Evolutionary conservation across 1,139 yeast genomes (phyloP).

Genomic region (Wickerhamomyces sp.): DNA sequence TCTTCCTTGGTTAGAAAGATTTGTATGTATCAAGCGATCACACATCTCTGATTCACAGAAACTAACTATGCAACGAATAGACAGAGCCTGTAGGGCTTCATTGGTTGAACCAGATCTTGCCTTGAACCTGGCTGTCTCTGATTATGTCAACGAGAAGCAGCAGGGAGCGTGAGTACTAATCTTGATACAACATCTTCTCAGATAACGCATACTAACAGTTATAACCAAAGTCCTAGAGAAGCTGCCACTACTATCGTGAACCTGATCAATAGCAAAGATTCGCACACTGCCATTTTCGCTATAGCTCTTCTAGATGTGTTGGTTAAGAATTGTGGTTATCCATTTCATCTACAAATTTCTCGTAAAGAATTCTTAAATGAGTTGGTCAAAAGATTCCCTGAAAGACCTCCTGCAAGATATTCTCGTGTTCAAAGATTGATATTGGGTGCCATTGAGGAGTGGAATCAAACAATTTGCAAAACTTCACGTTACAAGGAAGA

Average conservation of each 20-base stretch:
- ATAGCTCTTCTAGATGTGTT: slow-evolving; percentile 68
- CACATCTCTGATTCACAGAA: too few species aligned
- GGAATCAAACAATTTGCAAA: slow-evolving; percentile 94
- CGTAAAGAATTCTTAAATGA: slow-evolving; percentile 93
- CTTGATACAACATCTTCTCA: too few species aligned
- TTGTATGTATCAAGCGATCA: slow-evolving; percentile 12
- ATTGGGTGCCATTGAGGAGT: slow-evolving; percentile 89
- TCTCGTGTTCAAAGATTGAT: slow-evolving; percentile 79
- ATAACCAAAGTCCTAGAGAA: slow-evolving; percentile 57
- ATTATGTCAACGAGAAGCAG: slow-evolving; percentile 86
- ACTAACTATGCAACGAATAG: slow-evolving; percentile 25
- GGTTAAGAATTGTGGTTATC: slow-evolving; percentile 97
- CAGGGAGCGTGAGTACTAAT: slow-evolving; percentile 49
- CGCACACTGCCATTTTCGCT: slow-evolving; percentile 67
- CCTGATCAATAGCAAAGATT: slow-evolving; percentile 75
- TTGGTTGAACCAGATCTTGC: slow-evolving; percentile 85
- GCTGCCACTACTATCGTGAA: slow-evolving; percentile 90
- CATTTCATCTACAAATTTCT: slow-evolving; percentile 90
- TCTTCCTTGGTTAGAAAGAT: slow-evolving; percentile 24
- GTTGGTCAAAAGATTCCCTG: slow-evolving; percentile 89
- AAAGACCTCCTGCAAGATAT: slow-evolving; percentile 85
- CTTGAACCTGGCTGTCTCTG: slow-evolving; percentile 88
- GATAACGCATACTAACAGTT: not conserved
- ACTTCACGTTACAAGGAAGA: slow-evolving; percentile 90
- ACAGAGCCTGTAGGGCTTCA: slow-evolving; percentile 86